Conservation (phyloP, 164 flowering plant genomes). For the Macadamia tetraphylla region DNA sequence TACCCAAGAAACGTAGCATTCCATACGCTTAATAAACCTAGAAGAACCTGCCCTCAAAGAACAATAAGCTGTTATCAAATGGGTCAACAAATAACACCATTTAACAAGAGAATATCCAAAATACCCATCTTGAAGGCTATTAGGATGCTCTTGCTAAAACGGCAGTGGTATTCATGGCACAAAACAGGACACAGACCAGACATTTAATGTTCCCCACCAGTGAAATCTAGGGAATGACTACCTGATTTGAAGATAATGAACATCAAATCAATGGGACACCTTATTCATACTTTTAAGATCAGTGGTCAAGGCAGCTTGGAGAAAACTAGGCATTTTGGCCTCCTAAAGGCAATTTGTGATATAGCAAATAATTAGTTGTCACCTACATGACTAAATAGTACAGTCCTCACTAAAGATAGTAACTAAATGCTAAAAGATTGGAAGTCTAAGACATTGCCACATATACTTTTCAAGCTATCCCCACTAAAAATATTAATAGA, state of each 20-base stretch:
- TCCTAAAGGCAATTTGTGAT: too few relatives aligned
- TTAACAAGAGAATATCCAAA: not conserved
- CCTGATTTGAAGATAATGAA: not conserved
- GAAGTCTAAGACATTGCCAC: too few relatives aligned
- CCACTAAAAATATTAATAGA: too few relatives aligned
- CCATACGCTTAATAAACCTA: conserved; percentile 92
- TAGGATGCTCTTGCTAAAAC: not conserved
- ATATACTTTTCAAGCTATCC: too few relatives aligned
- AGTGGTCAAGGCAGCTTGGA: not conserved
- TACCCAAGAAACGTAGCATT: conserved; percentile 90
- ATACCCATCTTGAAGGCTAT: not conserved
- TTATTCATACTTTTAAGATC: not conserved
- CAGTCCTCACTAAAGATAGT: too few relatives aligned
- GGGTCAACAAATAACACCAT: not conserved
- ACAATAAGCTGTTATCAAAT: not conserved
- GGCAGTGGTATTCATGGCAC: not conserved
- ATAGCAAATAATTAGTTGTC: too few relatives aligned
- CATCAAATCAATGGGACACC: not conserved
- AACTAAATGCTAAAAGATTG: too few relatives aligned
- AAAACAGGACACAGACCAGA: not conserved
- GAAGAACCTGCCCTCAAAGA: conserved; percentile 56
- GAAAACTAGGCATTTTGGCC: not conserved
- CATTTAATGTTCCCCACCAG: not conserved
- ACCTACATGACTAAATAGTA: too few relatives aligned
- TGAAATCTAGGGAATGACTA: not conserved